These are phyloP conservation scores for Citrus trifoliata DNA, from an alignment of 345 rosid species.

Conservation along the genomic window DNA sequence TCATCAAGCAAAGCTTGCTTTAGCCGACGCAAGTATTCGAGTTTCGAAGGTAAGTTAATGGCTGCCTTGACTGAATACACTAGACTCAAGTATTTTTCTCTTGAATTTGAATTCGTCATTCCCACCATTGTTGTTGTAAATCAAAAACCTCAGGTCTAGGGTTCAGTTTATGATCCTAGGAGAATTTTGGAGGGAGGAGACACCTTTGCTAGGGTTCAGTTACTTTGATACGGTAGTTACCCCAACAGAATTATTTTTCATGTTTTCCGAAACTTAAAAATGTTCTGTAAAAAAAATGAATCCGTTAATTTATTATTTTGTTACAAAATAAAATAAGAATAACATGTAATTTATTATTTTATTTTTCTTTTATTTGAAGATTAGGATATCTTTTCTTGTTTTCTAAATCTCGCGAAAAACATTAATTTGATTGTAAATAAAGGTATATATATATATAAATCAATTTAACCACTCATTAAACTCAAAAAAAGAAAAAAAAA, in stretches of 20 bases:
- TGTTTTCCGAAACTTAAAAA: neutral
- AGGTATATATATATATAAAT: too few relatives aligned
- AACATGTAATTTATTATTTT: too few relatives aligned
- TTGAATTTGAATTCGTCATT: conserved; percentile 42
- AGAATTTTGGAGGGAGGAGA: conserved; percentile 17
- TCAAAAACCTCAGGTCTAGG: conserved; percentile 3
- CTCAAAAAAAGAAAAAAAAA: too few relatives aligned
- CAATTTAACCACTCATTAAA: too few relatives aligned
- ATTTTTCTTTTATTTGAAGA: too few relatives aligned
- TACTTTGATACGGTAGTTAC: neutral
- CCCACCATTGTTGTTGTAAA: conserved; percentile 41
- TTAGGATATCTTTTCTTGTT: too few relatives aligned
- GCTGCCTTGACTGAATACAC: conserved; percentile 56
- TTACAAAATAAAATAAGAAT: too few relatives aligned
- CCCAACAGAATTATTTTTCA: neutral
- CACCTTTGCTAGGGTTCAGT: neutral
- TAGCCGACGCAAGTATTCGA: conserved; percentile 53
- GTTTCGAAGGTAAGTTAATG: conserved; percentile 61
- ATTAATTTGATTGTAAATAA: too few relatives aligned
- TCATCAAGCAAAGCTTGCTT: conserved; percentile 46
- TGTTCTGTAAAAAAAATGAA: too few relatives aligned
- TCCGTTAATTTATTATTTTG: neutral
- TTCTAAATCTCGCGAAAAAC: too few relatives aligned
- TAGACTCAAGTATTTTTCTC: conserved; percentile 51
- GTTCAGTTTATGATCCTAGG: neutral